phyloP scores from a whole-genome alignment of 441 rosid species.

The Aquilaria agallochum region DNA sequence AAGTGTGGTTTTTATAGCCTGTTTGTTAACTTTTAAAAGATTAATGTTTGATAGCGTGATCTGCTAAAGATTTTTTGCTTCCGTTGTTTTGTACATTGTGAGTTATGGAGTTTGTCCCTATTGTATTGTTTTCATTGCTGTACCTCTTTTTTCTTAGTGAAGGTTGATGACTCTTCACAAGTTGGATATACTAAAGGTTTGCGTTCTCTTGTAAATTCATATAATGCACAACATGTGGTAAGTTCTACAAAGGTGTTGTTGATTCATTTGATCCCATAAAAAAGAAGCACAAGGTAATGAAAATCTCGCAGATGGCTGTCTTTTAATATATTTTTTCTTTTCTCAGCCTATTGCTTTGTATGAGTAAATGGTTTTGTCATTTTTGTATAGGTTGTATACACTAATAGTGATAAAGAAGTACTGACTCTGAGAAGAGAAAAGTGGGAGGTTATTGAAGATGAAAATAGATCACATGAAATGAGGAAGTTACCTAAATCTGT shows the following conservation, averaged over 20 bases:
- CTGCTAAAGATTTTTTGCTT: not conserved
- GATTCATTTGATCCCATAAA: conserved; percentile 52
- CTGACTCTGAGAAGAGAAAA: conserved; percentile 59
- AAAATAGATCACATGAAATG: conserved; percentile 43
- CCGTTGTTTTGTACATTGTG: too few species aligned
- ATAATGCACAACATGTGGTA: conserved; percentile 24
- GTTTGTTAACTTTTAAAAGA: not conserved
- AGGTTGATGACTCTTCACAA: too few species aligned
- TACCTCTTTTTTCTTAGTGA: too few species aligned
- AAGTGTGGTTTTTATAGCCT: conserved; percentile 23
- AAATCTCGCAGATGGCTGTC: conserved; percentile 11
- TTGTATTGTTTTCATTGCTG: too few species aligned
- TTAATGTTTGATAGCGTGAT: not conserved
- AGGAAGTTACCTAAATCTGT: conserved; percentile 7
- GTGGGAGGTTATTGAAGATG: conserved; percentile 44
- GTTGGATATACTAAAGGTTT: too few species aligned
- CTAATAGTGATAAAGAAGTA: conserved; percentile 75
- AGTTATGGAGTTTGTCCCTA: too few species aligned
- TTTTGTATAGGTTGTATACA: conserved; percentile 52
- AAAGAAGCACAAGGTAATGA: conserved; percentile 76
- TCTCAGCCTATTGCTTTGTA: not conserved
- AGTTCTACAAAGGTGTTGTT: conserved; percentile 74
- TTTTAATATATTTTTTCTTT: conserved; percentile 1
- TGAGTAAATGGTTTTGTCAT: conserved; percentile 10
- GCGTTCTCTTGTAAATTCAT: too few species aligned